Conservation (phyloP, 352 stramenopile genomes). For the Phytophthora europaea region DNA sequence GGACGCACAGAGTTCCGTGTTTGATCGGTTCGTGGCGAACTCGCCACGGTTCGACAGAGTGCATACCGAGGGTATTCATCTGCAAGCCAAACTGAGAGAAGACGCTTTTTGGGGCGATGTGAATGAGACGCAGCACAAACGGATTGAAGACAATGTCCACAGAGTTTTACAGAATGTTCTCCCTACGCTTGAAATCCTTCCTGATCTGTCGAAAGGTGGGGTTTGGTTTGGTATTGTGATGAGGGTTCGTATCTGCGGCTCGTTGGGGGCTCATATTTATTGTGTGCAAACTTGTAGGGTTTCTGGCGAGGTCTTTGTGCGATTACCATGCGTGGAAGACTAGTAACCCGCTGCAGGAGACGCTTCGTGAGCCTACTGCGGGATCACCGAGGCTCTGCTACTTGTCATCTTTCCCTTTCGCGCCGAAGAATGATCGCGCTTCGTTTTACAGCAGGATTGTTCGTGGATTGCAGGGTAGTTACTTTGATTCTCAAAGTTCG, state of each 20-base stretch:
- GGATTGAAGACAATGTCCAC: constrained; percentile 50
- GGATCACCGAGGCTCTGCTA: constrained; percentile 34
- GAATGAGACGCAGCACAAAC: constrained; percentile 30
- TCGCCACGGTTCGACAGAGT: constrained; percentile 34
- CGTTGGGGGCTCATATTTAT: neutral
- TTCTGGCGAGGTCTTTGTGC: constrained; percentile 56
- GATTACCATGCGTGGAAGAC: constrained; percentile 36
- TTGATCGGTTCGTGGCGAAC: constrained; percentile 41
- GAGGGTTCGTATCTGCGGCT: neutral
- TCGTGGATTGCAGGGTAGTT: neutral
- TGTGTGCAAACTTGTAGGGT: constrained; percentile 32
- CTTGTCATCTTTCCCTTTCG: constrained; percentile 48
- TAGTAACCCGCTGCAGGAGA: constrained; percentile 24
- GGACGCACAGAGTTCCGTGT: constrained; percentile 43
- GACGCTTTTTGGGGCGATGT: constrained; percentile 2
- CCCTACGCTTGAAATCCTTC: constrained; percentile 28
- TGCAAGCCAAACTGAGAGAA: constrained; percentile 37
- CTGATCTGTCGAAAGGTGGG: constrained; percentile 36
- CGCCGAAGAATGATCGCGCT: neutral
- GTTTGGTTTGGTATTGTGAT: neutral
- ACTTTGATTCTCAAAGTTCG: constrained; percentile 6
- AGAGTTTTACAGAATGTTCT: constrained; percentile 34
- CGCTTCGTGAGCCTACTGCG: constrained; percentile 4
- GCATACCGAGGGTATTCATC: constrained; percentile 49
- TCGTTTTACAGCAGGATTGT: constrained; percentile 26